Percentiles rank a stretch among this genome's conserved stretches.
These are phyloP conservation scores for Penicillium concentricum DNA, from an alignment of 2,329 filamentous ascomycete genomes.

Conservation along the genomic window DNA sequence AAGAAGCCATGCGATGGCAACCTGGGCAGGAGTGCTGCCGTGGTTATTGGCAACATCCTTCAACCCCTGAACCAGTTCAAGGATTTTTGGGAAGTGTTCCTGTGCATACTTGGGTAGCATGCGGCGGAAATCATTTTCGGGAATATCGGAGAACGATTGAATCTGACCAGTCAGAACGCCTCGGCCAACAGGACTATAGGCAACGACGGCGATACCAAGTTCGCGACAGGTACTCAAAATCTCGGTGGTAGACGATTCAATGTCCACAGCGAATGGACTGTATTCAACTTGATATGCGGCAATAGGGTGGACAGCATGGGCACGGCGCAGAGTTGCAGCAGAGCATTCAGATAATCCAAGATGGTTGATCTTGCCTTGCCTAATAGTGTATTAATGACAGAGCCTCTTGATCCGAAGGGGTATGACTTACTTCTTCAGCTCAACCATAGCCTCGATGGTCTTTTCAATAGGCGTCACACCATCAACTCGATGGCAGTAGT, in stretches of 20 bases:
- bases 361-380: slow-evolving; percentile 50
- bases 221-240: slow-evolving; percentile 48
- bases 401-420: background rate
- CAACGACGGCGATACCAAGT: slow-evolving; percentile 46
- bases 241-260: slow-evolving; percentile 41
- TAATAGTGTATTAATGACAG: background rate
- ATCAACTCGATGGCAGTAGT: slow-evolving; percentile 48
- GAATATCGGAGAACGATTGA: slow-evolving; percentile 48
- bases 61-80: slow-evolving; percentile 52
- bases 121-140: slow-evolving; percentile 48
- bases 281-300: slow-evolving; percentile 51
- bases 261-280: slow-evolving; percentile 45
- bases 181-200: slow-evolving; percentile 43
- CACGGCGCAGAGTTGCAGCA: slow-evolving; percentile 47
- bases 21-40: slow-evolving; percentile 54
- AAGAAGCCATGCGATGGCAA: slow-evolving; percentile 64
- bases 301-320: slow-evolving; percentile 46
- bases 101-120: slow-evolving; percentile 49
- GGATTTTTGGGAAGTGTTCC: slow-evolving; percentile 56
- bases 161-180: slow-evolving; percentile 40
- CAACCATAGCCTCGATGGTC: slow-evolving; percentile 45
- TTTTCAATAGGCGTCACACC: slow-evolving; percentile 45
- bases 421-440: slow-evolving; percentile 39
- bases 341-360: slow-evolving; percentile 49
- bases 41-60: slow-evolving; percentile 53